These are phyloP conservation scores for Apiospora phragmitis DNA, from an alignment of 2,329 filamentous ascomycete genomes.

Conservation along the genomic window DNA sequence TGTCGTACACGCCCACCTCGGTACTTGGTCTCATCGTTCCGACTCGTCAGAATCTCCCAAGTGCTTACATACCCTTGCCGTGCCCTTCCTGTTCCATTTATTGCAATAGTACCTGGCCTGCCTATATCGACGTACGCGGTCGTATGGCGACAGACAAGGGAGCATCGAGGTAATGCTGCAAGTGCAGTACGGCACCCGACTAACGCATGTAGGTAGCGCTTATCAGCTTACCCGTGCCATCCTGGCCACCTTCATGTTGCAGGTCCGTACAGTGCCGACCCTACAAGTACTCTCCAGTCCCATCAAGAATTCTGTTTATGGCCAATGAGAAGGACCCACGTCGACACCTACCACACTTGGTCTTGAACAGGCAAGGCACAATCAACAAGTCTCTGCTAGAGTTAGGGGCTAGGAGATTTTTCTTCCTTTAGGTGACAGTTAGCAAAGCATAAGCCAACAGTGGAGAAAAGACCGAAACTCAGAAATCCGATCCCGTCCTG, in stretches of 20 bases:
- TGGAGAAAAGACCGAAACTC: background rate
- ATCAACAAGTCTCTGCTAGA: conserved; percentile 16
- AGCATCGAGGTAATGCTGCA: background rate
- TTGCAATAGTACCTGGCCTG: background rate
- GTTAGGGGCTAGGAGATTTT: conserved; percentile 25
- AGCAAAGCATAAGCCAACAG: conserved; percentile 6
- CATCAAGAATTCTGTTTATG: conserved; percentile 5
- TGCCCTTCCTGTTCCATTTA: background rate
- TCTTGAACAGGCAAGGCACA: conserved; percentile 10
- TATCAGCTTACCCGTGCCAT: conserved; percentile 6
- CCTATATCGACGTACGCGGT: background rate
- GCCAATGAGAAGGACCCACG: conserved; percentile 35
- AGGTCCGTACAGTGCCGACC: conserved; percentile 4
- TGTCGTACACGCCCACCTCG: conserved; percentile 5
- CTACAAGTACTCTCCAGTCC: background rate
- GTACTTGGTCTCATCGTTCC: background rate
- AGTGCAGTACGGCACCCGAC: background rate
- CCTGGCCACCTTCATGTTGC: background rate
- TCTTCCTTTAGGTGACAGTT: conserved; percentile 10
- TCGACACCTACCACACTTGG: conserved; percentile 26
- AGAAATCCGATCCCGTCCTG: background rate
- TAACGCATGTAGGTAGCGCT: conserved; percentile 5
- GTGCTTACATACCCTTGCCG: conserved; percentile 4
- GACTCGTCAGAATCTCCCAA: conserved; percentile 3
- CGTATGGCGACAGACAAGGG: background rate